These are phyloP conservation scores for Lasiosphaeria ovina DNA, from an alignment of 495 filamentous ascomycete species.

Conservation along the genomic window DNA sequence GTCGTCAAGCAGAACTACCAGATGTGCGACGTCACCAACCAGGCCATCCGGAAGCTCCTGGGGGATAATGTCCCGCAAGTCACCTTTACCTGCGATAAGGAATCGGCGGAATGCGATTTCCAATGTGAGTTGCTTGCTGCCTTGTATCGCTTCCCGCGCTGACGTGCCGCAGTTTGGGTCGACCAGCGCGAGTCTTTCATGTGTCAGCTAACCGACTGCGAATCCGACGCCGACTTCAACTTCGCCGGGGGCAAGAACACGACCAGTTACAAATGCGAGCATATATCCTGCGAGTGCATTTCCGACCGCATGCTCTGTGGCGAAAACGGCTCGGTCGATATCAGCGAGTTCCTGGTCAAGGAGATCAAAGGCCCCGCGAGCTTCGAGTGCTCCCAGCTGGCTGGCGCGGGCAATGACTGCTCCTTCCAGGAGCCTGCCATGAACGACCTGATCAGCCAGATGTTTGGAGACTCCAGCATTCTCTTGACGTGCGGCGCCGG, in stretches of 20 bases:
- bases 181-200: constrained; percentile 94
- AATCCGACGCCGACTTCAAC: constrained; percentile 64
- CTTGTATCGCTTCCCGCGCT: constrained; percentile 25
- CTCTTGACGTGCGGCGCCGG: constrained; percentile 77
- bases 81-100: constrained; percentile 86
- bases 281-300: constrained; percentile 83
- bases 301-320: constrained; percentile 92
- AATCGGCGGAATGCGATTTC: constrained; percentile 76
- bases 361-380: constrained; percentile 81
- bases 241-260: constrained; percentile 62
- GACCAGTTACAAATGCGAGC: constrained; percentile 79
- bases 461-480: constrained; percentile 92
- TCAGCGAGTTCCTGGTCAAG: constrained; percentile 79
- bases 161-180: constrained; percentile 74
- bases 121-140: constrained; percentile 63
- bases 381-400: constrained; percentile 68
- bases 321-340: constrained; percentile 84
- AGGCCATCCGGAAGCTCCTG: constrained; percentile 82
- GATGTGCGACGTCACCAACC: constrained; percentile 96
- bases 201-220: constrained; percentile 79
- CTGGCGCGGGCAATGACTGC: constrained; percentile 61
- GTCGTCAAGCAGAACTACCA: constrained; percentile 93
- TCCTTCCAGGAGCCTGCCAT: constrained; percentile 86
- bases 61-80: constrained; percentile 83
- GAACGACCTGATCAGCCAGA: constrained; percentile 78